Percentiles rank a stretch among this genome's conserved stretches.
These are phyloP conservation scores for Diphasiastrum complanatum DNA, from an alignment of 83 land plant species.

Conservation along the genomic window DNA sequence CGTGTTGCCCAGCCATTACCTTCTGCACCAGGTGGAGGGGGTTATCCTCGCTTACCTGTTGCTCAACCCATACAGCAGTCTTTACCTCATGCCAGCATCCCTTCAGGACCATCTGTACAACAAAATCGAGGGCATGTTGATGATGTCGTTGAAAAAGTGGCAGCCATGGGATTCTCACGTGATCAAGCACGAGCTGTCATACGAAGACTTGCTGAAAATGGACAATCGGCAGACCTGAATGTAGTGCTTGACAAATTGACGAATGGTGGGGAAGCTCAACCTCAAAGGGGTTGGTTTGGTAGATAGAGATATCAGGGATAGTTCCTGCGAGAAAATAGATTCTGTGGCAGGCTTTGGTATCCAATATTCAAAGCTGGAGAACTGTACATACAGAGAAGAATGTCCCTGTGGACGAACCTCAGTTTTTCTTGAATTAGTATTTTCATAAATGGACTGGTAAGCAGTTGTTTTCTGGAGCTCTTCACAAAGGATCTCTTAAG, in stretches of 20 bases:
- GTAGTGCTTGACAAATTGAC: conserved; percentile 78
- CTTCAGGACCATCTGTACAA: conserved; percentile 39
- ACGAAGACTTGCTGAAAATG: conserved; percentile 68
- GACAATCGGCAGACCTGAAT: conserved; percentile 83
- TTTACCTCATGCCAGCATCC: conserved; percentile 41
- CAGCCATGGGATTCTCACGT: conserved; percentile 82
- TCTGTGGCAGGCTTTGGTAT: too few species aligned
- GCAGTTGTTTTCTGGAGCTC: too few species aligned
- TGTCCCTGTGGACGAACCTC: too few species aligned
- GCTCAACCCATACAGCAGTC: conserved; percentile 68
- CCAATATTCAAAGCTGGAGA: too few species aligned
- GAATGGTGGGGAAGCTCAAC: too few species aligned
- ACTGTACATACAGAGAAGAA: too few species aligned
- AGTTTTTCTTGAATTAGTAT: too few species aligned
- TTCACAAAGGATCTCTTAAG: too few species aligned
- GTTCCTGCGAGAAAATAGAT: too few species aligned
- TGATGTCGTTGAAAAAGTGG: conserved; percentile 81
- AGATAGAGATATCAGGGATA: too few species aligned
- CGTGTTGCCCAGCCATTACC: conserved; percentile 5
- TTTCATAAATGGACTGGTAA: too few species aligned
- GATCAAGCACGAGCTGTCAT: conserved; percentile 77
- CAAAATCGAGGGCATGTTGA: conserved; percentile 69
- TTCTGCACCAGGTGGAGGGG: conserved; percentile 4
- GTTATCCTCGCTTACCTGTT: conserved; percentile 62
- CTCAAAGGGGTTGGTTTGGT: too few species aligned